Conservation (phyloP, 306 rosid species). For the Cucurbita maxima region DNA sequence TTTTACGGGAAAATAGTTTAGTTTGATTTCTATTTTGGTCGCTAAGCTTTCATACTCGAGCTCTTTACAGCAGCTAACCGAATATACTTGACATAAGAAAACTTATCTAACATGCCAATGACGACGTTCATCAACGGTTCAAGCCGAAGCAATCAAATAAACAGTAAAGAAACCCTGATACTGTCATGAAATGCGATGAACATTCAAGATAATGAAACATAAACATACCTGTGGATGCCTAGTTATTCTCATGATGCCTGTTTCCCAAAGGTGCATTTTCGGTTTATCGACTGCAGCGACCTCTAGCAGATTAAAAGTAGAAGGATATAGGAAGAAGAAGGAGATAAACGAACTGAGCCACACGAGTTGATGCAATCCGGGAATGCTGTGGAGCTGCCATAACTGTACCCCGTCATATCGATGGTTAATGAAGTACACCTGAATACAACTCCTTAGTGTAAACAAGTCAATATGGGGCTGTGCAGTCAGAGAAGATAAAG, state of each 20-base stretch:
- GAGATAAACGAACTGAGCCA: slow-evolving; percentile 77
- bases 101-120: not conserved
- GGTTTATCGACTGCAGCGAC: slow-evolving; percentile 99
- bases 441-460: slow-evolving; percentile 21
- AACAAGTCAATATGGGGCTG: slow-evolving; percentile 6
- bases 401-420: slow-evolving; percentile 85
- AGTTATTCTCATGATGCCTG: slow-evolving; percentile 89
- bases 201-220: not conserved
- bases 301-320: slow-evolving; percentile 87
- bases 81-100: not conserved
- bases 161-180: not conserved
- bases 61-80: not conserved
- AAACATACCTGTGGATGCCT: slow-evolving; percentile 89
- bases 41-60: not conserved
- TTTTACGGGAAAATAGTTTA: not conserved
- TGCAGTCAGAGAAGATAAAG: not conserved
- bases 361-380: slow-evolving; percentile 59
- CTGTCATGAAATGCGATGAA: not conserved
- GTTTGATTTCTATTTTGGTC: not conserved
- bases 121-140: not conserved
- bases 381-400: slow-evolving; percentile 65
- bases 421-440: slow-evolving; percentile 94
- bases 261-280: slow-evolving; percentile 92
- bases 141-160: not conserved
- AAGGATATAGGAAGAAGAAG: slow-evolving; percentile 80